Base-by-base conservation (phyloP, 169 alveolate species). In the Cryptosporidium andersoni region DNA sequence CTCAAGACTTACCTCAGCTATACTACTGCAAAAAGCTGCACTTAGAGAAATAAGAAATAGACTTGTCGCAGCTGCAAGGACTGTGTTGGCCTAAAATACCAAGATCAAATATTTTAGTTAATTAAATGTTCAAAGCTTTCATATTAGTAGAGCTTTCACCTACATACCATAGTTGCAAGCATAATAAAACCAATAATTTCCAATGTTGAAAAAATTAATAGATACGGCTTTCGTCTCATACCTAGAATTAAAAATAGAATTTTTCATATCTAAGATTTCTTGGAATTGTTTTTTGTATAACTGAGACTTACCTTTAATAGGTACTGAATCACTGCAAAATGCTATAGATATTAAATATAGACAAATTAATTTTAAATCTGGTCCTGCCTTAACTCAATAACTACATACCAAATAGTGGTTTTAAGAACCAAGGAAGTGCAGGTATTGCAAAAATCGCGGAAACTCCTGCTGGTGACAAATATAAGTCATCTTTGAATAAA, bases 21-120 rank as follows among this genome's bases (percentile, higher is more conserved):
- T 93, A 4, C 97, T 94, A 12, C 95, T 91, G 80, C 97, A 94
- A 82, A 94, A 89, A n/a, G 94, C 85, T 45, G 94, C 94, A 56
- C 92, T 37, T 65, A 88, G 80, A 66, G 93, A 90, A 58, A 90
- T 90, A 40, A 80, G 37, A 56, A 90, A 68, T 2, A 90, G 80
- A 45, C 89, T 48, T 1, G 80, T n/a, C 7, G 89, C 58, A 14
- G 93, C 91, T 51, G 64, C 82, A 39, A 65, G 51, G 7, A 90
- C 89, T 66, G 85, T 90, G 48, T 85, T 34, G 58, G 80, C 42
- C 88, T 66, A 65, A 64, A 81, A 55, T 48, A 51, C 1, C 80
- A 81, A 6, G 48, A 80, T n/a, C 48, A 25, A 25, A 25, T 0
- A 25, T 25, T 25, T 25, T 25, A 25, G 25, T 25, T 25, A 25